Percentiles rank a stretch among this genome's conserved stretches.
These are phyloP conservation scores for Medicago truncatula DNA, from an alignment of 306 rosid species.

Conservation along the genomic window MtrunA17r5.0-ANR NC_053045.1:24681501-24682000, in stretches of 20 bases:
- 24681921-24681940: conserved; percentile 48
- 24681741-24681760: conserved; percentile 27
- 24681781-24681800: conserved; percentile 36
- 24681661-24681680: conserved; percentile 21
- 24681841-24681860: conserved; percentile 70
- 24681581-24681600: conserved; percentile 18
- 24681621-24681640: conserved; percentile 23
- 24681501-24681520: conserved; percentile 22
- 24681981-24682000: conserved; percentile 48
- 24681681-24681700: conserved; percentile 24
- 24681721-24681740: conserved; percentile 17
- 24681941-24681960: conserved; percentile 61
- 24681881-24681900: conserved; percentile 49
- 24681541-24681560: conserved; percentile 6
- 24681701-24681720: conserved; percentile 22
- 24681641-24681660: conserved; percentile 22
- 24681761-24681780: conserved; percentile 13
- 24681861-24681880: conserved; percentile 75
- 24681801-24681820: conserved; percentile 27
- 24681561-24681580: conserved; percentile 15
- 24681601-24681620: conserved; percentile 10
- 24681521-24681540: conserved; percentile 27
- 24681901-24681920: conserved; percentile 46
- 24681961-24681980: conserved; percentile 56
- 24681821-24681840: conserved; percentile 54